Base-by-base conservation (phyloP, 1,284 basidiomycete species). In the Vanrija sp. region DNA sequence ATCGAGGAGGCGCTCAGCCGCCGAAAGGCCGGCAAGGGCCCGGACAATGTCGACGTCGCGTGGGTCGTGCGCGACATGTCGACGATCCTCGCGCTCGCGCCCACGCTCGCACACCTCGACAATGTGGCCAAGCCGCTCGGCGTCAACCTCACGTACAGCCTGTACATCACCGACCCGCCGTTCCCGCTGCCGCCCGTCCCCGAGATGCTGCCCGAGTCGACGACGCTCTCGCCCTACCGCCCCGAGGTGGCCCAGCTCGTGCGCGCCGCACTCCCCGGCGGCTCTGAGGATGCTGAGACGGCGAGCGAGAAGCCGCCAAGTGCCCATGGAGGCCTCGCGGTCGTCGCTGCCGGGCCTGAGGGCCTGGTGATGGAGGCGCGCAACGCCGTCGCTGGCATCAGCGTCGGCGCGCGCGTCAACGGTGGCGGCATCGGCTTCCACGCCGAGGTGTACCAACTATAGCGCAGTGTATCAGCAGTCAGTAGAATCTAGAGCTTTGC, bases 311-410 rank as follows among this genome's bases (percentile, higher is more conserved):
- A 12, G 10, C 14, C 31, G 31, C 53, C 44, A 12, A 50, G 43
- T 4, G 43, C 54, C 36, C 53, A 53, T 41, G 67, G 62, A 6
- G 72, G 72, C 0, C 47, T 73, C 20, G 66, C 67, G 6, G 70
- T 75, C 19, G 52, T 75, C 4, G 71, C 71, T 2, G 72, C 71
- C 38, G 71, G 73, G 0, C 73, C 73, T 0, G 65, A 68, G 41
- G 66, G 68, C 2, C 59, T 75, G 25, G 70, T 75, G 3, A 62
- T 61, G 41, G 73, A 71, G 47, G 68, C 64, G 9, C 62, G 62
- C 16, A 71, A 71, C 49, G 68, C 71, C 2, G 68, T 75, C 3
- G 69, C 67, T 0, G 53, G 49, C 16, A 45, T 73, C 24, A 53
- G 65, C 19, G 45, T 72, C 3, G 45, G 53, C 0, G 61, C 63